Percentiles rank a stretch among this genome's conserved stretches.
phyloP scores from a whole-genome alignment of 495 filamentous ascomycete genomes.

The Rusavskia elegans region DNA sequence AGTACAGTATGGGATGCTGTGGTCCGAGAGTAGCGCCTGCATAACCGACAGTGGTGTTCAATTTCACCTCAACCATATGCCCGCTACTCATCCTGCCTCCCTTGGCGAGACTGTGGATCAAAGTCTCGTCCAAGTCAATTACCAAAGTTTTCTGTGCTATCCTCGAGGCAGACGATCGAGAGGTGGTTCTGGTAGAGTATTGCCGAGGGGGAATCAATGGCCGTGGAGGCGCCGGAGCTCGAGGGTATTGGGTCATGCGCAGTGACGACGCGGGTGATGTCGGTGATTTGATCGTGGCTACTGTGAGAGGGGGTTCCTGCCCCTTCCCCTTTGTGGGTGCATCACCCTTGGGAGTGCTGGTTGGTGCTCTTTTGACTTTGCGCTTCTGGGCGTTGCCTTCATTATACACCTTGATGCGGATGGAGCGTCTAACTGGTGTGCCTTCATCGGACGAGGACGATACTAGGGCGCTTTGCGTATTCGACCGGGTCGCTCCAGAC shows the following conservation, averaged over 20 bases:
- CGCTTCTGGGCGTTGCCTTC: constrained; percentile 55
- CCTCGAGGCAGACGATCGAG: constrained; percentile 26
- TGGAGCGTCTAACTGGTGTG: constrained; percentile 58
- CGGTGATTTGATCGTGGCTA: constrained; percentile 62
- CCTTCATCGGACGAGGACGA: constrained; percentile 37
- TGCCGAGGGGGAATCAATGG: constrained; percentile 76
- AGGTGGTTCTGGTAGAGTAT: constrained; percentile 45
- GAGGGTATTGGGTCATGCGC: constrained; percentile 70
- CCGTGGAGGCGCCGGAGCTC: constrained; percentile 71
- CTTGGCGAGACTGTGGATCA: constrained; percentile 95
- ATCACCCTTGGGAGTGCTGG: constrained; percentile 11
- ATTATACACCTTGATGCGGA: constrained; percentile 79
- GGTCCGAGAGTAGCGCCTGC: constrained; percentile 51
- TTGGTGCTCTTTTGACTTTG: constrained; percentile 27
- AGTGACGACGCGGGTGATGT: constrained; percentile 63
- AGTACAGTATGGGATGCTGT: constrained; percentile 94
- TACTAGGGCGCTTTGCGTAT: constrained; percentile 23
- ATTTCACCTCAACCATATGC: constrained; percentile 97
- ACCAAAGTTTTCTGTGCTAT: constrained; percentile 75
- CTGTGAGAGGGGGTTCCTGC: constrained; percentile 19
- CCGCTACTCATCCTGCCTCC: constrained; percentile 90
- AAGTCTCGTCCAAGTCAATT: constrained; percentile 87
- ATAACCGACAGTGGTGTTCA: constrained; percentile 49
- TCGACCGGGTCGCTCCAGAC: not conserved
- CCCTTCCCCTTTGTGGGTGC: not conserved